phyloP scores from a whole-genome alignment of 495 filamentous ascomycete genomes.

The Achaetomiella virescens region DNA sequence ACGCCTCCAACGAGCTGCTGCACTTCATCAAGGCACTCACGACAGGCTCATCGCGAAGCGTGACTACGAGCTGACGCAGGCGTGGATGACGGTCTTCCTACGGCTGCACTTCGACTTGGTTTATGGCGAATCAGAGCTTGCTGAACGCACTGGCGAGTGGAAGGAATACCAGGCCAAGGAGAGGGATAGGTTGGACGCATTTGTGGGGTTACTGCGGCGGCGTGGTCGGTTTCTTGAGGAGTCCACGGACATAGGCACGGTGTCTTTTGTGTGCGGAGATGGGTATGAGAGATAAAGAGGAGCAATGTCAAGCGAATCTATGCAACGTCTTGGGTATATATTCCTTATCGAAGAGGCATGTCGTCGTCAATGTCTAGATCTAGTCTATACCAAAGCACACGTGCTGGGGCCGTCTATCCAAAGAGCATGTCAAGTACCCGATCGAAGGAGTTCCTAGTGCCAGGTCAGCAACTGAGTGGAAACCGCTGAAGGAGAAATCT shows the following conservation, averaged over 20 bases:
- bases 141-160: constrained; percentile 57
- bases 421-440: constrained; percentile 24
- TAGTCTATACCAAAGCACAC: neutral
- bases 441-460: constrained; percentile 23
- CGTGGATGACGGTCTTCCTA: constrained; percentile 93
- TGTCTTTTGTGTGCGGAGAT: neutral
- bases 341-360: neutral
- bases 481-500: constrained; percentile 11
- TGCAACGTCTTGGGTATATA: neutral
- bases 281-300: too few relatives aligned
- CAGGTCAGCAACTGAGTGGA: neutral
- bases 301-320: neutral
- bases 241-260: constrained; percentile 41
- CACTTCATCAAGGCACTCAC: constrained; percentile 74
- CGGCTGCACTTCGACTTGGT: constrained; percentile 58
- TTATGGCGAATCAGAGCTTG: constrained; percentile 34
- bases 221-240: constrained; percentile 81
- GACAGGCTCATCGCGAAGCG: constrained; percentile 53
- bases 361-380: neutral
- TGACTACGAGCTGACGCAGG: constrained; percentile 90
- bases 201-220: constrained; percentile 85
- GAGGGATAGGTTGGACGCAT: constrained; percentile 58
- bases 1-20: constrained; percentile 42
- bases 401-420: constrained; percentile 14
- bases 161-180: constrained; percentile 60